Evolutionary conservation across 495 filamentous ascomycete genomes (phyloP).

Genomic region (Penicillium antarcticum): DNA sequence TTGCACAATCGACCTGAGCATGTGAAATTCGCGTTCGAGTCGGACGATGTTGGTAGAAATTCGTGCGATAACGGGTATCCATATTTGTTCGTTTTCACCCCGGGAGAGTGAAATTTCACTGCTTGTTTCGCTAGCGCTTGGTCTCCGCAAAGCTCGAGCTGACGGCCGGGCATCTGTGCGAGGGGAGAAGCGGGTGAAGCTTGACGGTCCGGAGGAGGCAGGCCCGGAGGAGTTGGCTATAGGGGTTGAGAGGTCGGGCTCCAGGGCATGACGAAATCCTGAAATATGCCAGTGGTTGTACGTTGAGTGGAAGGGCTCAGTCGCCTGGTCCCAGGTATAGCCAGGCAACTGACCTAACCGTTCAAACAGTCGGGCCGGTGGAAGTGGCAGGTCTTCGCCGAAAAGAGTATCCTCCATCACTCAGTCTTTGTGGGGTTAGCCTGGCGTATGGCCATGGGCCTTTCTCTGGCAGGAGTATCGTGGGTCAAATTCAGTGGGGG

Average conservation of each 20-base stretch:
- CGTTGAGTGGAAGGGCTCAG: slow-evolving; percentile 72
- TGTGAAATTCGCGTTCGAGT: slow-evolving; percentile 80
- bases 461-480: background rate
- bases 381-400: slow-evolving; percentile 62
- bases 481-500: background rate
- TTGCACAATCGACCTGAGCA: slow-evolving; percentile 65
- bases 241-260: slow-evolving; percentile 40
- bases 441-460: slow-evolving; percentile 19
- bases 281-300: slow-evolving; percentile 75
- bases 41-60: slow-evolving; percentile 76
- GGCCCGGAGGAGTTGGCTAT: slow-evolving; percentile 37
- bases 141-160: slow-evolving; percentile 31
- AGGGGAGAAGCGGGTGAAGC: slow-evolving; percentile 45
- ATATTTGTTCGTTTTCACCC: slow-evolving; percentile 40
- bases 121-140: slow-evolving; percentile 47
- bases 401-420: slow-evolving; percentile 42
- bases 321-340: slow-evolving; percentile 71
- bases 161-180: slow-evolving; percentile 30
- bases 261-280: slow-evolving; percentile 44
- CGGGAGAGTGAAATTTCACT: slow-evolving; percentile 43
- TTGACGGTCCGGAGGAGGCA: slow-evolving; percentile 37
- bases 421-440: background rate
- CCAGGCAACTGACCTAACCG: slow-evolving; percentile 67
- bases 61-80: slow-evolving; percentile 63
- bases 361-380: slow-evolving; percentile 69